Evolutionary conservation across 495 filamentous ascomycete genomes (phyloP), one percentile per base, ranked within the genome.

Genomic region (Trichoderma asperelloides): DNA sequence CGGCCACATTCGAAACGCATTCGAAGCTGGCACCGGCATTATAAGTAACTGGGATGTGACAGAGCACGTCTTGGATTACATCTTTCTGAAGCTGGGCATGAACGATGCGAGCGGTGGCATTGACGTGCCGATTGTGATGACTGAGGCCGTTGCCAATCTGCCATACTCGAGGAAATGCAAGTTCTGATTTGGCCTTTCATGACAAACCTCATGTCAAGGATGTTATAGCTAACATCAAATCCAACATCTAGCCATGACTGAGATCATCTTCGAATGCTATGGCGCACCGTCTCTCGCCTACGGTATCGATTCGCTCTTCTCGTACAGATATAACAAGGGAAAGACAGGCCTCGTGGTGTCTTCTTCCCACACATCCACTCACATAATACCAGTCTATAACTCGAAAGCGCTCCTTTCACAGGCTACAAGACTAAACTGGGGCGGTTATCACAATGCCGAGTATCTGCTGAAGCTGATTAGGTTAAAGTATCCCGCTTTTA

Each of bases 1-100:
- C 23, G 92, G 93, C 9, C 94, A 98, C 74, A 87, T 96, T 41
- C 88, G 91, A 69, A 90, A 92, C 77, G 89, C 91, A 0, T 98
- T 98, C 71, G 96, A 98, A 72, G 86, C 90, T 5, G 92, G 91
- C 25, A 91, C 86, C 55, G 94, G 92, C 66, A 89, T 98, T 37
- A 88, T 98, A 57, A 91, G 90, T 72, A 98, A 97, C 75, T 98
- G 96, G 91, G 95, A 98, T 74, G 92, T 91, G 18, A 90, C 96
- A 86, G 95, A 98, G 74, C 91, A 91, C 41, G 81, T 97, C 28
- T 75, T 98, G 65, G 95, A 98, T 75, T 95, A 96, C 72, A 80
- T 92, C 33, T 98, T 98, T 75, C 78, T 96, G 62, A 97, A 96
- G 78, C 78, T 98, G 45, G 96, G 95, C 15, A 82, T 97, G 65